Evolutionary conservation across 192 early-diverging fungal species (phyloP), one percentile per base, ranked within the genome.

Genomic region (Coemansia nantahalensis): DNA sequence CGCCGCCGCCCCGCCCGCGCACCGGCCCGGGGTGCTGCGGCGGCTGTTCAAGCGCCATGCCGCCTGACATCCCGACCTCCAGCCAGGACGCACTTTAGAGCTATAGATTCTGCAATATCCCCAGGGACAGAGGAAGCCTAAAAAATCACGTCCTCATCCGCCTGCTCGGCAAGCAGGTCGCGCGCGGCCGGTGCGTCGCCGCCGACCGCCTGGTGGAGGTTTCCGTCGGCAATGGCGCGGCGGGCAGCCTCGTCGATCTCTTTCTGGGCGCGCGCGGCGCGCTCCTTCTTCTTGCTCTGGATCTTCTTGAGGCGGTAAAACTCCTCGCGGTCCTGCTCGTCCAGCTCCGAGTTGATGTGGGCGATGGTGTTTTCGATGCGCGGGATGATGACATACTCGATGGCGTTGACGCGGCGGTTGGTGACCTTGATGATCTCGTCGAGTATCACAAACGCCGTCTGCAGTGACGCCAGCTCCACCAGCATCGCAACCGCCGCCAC

Each of bases 361-460:
- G 86, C 87, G 65, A 99, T 96, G 16, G 97, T 98, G 79, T 99
- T 99, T 63, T 99, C 97, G 53, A 95, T 89, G 34, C 86, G 84
- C 21, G 97, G 97, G 56, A 99, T 99, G 65, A 98, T 99, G 43
- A 99, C 93, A 68, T 98, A 90, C 67, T 99, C 97, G 59, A 99
- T 98, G 18, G 97, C 97, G 54, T 99, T 99, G 17, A 99, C 97
- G 59, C 97, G 86, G 51, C 97, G 88, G 77, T 99, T 99, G 3
- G 97, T 99, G 21, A 95, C 64, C 82, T 96, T 97, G 75, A 99
- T 99, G 42, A 99, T 95, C 79, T 99, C 97, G 67, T 99, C 97
- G 45, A 99, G 77, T 45, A 98, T 96, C 6, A 97, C 92, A 76
- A 99, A 99, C 1, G 97, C 95, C 12, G 97, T 99, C 82, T 99